phyloP scores from a whole-genome alignment of 1,284 basidiomycete species.

The Trichosporon sp. region DNA sequence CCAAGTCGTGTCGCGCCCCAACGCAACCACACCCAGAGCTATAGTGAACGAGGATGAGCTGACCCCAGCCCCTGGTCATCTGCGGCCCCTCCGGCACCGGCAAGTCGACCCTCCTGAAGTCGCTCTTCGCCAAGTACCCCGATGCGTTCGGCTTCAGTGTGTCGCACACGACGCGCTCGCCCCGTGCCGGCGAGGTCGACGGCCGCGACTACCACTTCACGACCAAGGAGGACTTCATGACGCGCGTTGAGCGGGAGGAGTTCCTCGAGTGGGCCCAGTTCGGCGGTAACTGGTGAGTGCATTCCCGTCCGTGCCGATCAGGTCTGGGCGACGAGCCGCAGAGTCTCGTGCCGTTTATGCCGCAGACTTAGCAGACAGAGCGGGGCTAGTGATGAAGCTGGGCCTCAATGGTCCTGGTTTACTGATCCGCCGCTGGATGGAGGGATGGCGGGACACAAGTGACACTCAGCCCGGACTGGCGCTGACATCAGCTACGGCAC shows the following conservation, averaged over 20 bases:
- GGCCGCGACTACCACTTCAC: conserved; percentile 69
- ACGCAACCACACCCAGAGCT: too few relatives aligned
- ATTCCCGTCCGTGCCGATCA: too few relatives aligned
- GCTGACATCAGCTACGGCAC: conserved; percentile 70
- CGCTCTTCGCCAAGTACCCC: conserved; percentile 80
- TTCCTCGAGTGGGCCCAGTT: conserved; percentile 73
- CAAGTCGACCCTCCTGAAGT: conserved; percentile 86
- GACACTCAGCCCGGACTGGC: too few relatives aligned
- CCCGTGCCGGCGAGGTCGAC: conserved; percentile 78
- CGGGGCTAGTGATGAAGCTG: too few relatives aligned
- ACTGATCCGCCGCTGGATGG: too few relatives aligned
- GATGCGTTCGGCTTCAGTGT: conserved; percentile 91
- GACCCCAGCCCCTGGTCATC: conserved; percentile 66
- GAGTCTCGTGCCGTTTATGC: too few relatives aligned
- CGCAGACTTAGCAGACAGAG: too few relatives aligned
- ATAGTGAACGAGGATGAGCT: neutral
- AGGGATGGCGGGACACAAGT: too few relatives aligned
- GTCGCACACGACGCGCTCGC: conserved; percentile 90
- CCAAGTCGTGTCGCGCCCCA: too few relatives aligned
- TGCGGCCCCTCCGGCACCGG: conserved; percentile 89
- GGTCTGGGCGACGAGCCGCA: too few relatives aligned
- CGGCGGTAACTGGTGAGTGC: conserved; percentile 76
- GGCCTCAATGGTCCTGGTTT: too few relatives aligned
- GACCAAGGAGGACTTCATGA: conserved; percentile 59
- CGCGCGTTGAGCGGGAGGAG: conserved; percentile 59